Percentiles rank a stretch among this genome's conserved stretches.
Conservation (phyloP, 106 monocot genomes). For the Dendrobium nobile region DNA sequence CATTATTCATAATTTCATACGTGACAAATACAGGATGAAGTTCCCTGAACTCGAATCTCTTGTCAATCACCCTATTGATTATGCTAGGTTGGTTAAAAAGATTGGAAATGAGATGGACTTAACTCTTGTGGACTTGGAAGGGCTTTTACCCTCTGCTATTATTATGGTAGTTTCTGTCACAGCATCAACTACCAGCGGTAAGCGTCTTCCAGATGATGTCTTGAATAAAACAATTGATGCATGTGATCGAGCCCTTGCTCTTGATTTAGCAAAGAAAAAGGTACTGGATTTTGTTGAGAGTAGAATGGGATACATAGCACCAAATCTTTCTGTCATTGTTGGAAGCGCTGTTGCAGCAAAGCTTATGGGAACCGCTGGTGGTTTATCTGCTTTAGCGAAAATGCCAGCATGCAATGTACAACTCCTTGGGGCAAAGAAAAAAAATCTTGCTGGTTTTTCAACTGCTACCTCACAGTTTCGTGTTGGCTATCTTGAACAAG, state of each 20-base stretch:
- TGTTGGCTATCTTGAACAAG: conserved; percentile 87
- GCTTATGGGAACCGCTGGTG: conserved; percentile 97
- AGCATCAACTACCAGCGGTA: conserved; percentile 95
- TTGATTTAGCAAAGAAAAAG: conserved; percentile 86
- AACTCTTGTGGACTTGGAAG: conserved; percentile 90
- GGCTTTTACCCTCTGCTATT: conserved; percentile 92
- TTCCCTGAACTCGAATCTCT: conserved; percentile 98
- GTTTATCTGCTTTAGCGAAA: conserved; percentile 80
- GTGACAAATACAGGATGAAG: conserved; percentile 88
- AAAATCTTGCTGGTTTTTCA: conserved; percentile 92
- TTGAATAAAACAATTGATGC: conserved; percentile 84
- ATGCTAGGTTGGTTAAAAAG: conserved; percentile 95
- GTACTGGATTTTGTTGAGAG: conserved; percentile 96
- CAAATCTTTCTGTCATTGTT: conserved; percentile 91
- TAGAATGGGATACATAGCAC: conserved; percentile 93
- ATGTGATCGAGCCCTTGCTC: conserved; percentile 79
- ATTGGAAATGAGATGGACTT: conserved; percentile 95
- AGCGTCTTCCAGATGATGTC: conserved; percentile 81
- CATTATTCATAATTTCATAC: conserved; percentile 98
- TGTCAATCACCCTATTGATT: conserved; percentile 93
- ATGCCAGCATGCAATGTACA: conserved; percentile 99
- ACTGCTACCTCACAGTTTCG: conserved; percentile 80
- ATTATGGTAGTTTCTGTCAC: conserved; percentile 99
- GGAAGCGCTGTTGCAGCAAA: conserved; percentile 93
- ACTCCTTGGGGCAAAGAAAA: conserved; percentile 84